These are phyloP conservation scores for Ramularia endophylla DNA, from an alignment of 2,329 filamentous ascomycete species.

Conservation along the genomic window DNA sequence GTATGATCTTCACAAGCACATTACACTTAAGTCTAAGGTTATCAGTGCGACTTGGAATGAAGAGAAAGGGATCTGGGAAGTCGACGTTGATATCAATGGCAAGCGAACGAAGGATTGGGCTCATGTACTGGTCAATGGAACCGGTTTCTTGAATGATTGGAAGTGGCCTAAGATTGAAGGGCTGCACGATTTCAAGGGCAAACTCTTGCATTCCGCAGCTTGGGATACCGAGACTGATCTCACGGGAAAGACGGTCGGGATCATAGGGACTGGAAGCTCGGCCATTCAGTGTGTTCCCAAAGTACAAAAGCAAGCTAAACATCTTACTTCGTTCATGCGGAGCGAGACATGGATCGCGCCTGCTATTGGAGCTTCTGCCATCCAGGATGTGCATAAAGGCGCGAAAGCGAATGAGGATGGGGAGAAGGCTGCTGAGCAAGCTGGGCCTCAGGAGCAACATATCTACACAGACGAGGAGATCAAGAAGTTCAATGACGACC, in stretches of 20 bases:
- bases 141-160: slow-evolving; percentile 48
- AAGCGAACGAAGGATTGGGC: slow-evolving; percentile 23
- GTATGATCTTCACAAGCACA: no score
- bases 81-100: no score
- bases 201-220: slow-evolving; percentile 50
- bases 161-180: slow-evolving; percentile 50
- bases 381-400: no score
- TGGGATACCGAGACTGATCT: slow-evolving; percentile 44
- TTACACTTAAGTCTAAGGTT: no score
- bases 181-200: slow-evolving; percentile 46
- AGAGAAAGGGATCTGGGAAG: no score
- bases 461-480: slow-evolving; percentile 29
- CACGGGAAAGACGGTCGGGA: slow-evolving; percentile 18
- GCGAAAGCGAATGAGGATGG: slow-evolving; percentile 19
- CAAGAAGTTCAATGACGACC: slow-evolving; percentile 25
- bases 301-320: no score
- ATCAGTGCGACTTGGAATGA: no score
- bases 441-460: slow-evolving; percentile 20
- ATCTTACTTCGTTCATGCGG: no score
- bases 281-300: slow-evolving; percentile 31
- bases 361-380: slow-evolving; percentile 22
- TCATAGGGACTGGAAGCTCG: slow-evolving; percentile 23
- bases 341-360: slow-evolving; percentile 31
- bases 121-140: slow-evolving; percentile 46
- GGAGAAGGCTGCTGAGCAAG: slow-evolving; percentile 15